A percentile compares a stretch with the other conserved stretches of the same genome.
Conservation (phyloP, 148 eudicot genomes). For the Camellia granthamiana region DNA sequence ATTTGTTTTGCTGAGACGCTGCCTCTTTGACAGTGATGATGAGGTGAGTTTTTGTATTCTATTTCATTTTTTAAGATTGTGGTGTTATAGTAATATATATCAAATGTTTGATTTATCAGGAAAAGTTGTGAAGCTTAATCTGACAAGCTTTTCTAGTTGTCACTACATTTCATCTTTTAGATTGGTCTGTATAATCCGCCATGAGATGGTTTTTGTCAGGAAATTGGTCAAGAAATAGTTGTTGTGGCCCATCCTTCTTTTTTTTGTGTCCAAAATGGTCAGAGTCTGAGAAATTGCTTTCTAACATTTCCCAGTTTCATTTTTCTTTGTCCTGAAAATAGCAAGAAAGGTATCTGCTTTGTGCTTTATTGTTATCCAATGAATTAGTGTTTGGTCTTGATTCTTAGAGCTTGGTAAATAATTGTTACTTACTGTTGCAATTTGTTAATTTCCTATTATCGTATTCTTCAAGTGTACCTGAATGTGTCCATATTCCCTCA, state of each 20-base stretch:
- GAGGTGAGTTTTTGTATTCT: slow-evolving; percentile 56
- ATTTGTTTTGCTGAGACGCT: slow-evolving; percentile 79
- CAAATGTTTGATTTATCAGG: too few species aligned
- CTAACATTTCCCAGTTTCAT: not conserved
- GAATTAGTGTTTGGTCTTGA: not conserved
- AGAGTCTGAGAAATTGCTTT: not conserved
- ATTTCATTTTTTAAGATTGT: not conserved
- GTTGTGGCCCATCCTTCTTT: not conserved
- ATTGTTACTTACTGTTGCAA: not conserved
- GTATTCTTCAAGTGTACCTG: not conserved
- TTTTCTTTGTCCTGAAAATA: not conserved
- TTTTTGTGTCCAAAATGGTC: slow-evolving; percentile 2
- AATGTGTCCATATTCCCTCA: not conserved
- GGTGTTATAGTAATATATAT: too few species aligned
- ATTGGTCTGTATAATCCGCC: not conserved
- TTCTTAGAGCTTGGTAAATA: not conserved
- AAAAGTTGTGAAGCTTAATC: not conserved
- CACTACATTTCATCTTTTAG: not conserved
- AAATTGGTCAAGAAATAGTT: not conserved
- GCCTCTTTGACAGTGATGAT: slow-evolving; percentile 96
- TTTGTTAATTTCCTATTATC: not conserved
- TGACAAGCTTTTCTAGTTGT: not conserved
- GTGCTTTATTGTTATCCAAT: not conserved
- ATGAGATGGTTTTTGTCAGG: not conserved
- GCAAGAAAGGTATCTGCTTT: not conserved